phyloP scores from a whole-genome alignment of 345 rosid species.

The Salix udensis region DNA sequence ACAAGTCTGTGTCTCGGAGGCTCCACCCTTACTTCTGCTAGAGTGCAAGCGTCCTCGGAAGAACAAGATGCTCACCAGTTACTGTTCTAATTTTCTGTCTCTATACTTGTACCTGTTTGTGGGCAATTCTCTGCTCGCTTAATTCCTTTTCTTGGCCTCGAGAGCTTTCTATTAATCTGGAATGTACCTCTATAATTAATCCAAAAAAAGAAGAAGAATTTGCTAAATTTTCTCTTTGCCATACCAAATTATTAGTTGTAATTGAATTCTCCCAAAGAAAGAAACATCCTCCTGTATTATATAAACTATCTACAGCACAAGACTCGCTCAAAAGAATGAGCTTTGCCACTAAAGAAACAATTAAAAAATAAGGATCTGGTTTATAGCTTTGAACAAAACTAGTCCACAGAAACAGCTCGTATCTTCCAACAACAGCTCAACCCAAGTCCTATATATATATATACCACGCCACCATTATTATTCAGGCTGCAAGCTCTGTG shows the following conservation, averaged over 20 bases:
- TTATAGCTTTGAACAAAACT: neutral
- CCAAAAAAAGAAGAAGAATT: too few species aligned
- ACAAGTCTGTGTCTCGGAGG: too few species aligned
- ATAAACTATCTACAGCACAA: conserved; percentile 3
- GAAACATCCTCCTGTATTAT: neutral
- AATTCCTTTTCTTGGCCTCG: too few species aligned
- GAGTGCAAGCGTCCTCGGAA: too few species aligned
- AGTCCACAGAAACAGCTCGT: neutral
- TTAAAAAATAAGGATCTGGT: neutral
- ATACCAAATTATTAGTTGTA: neutral
- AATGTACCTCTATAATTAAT: too few species aligned
- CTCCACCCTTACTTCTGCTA: too few species aligned
- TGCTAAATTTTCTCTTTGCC: neutral
- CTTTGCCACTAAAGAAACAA: neutral
- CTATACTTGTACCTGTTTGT: too few species aligned
- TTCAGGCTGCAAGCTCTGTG: conserved; percentile 15
- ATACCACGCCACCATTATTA: neutral
- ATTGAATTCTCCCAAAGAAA: too few species aligned
- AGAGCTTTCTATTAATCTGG: too few species aligned
- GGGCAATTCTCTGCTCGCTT: too few species aligned
- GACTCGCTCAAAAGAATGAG: conserved; percentile 3
- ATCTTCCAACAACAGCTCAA: neutral
- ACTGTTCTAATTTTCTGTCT: too few species aligned
- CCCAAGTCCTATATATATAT: neutral
- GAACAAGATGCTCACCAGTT: too few species aligned